Base-by-base conservation (phyloP, 2,329 filamentous ascomycete genomes). In the Fusarium sp. region DNA sequence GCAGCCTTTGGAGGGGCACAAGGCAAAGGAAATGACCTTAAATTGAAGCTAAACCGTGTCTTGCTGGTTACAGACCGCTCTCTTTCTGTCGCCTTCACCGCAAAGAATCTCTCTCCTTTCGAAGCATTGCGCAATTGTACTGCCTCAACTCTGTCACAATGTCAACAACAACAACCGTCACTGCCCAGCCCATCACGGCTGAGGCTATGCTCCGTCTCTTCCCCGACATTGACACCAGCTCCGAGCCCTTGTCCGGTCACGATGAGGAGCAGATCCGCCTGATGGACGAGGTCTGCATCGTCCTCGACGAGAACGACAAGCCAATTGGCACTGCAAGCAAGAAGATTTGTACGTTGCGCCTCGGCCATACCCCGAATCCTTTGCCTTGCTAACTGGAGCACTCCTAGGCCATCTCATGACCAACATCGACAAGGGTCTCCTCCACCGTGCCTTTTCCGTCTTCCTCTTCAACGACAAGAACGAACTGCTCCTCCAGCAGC, bases 271-370 rank as follows among this genome's bases (percentile, higher is more conserved):
- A 99, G 86, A 98, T 98, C 80, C 92, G 96, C 60, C 86, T 99
- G 79, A 99, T 99, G 97, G 96, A 99, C 80, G 97, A 98, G 87
- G 93, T 98, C 59, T 99, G 97, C 89, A 98, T 99, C 82, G 97
- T 99, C 20, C 87, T 97, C 56, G 96, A 98, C 84, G 92, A 97
- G 79, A 90, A 98, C 79, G 97, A 98, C 83, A 87, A 91, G 79
- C 95, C 96, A 33, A 98, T 99, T 83, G 97, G 97, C 73, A 98
- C 95, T 76, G 96, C 95, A 61, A 98, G 94, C 91, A 98, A 99
- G 90, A 99, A 99, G 87, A 90, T 95, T 65, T 99, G 97, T 97
- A 86, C 77, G 93, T 89, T 61, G n/a, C 52, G 27, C 58, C 40
- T 35, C 65, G 10, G 25, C 60, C 7, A 47, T 32, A 47, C 40